Base-by-base conservation (phyloP, 2,329 filamentous ascomycete genomes). In the Rhynchosporium agropyri region DNA sequence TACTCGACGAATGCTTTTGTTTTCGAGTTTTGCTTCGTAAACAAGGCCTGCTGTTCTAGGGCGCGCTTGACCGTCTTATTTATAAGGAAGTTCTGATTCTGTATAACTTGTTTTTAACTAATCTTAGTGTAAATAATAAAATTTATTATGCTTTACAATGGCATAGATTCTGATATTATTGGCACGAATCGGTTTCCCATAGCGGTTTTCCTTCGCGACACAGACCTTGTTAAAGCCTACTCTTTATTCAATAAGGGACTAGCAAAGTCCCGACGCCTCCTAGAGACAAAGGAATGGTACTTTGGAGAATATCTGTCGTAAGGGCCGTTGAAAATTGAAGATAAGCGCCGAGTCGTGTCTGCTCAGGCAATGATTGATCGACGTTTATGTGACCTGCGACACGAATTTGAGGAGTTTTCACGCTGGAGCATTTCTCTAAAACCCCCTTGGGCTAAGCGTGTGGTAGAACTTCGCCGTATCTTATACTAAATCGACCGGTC, bases 221-320 rank as follows among this genome's bases (percentile, higher is more conserved):
- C 4, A 45, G 43, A 45, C 15, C 43, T 45, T n/a, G 7, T 45
- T n/a, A 45, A 45, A n/a, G 33, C 33, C 33, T 36, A 36, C 9
- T 9, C 33, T 36, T 36, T 36, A 36, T 36, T 36, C 33, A 36
- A 36, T 36, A 36, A 36, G 9, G 33, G 9, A 36, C 33, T 36
- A 36, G 33, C 33, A 36, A 36, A 36, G 33, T 36, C 9, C 33
- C 33, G 33, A 36, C 33, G 33, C 33, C 33, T 36, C 26, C 26
- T 4, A 12, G 15, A 43, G 15, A 43, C 40, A 43, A n/a, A 43
- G 40, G 40, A 13, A 43, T 63, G 13, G 33, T 63, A 63, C 57
- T 63, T 63, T 63, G 57, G 61, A 56, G 61, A 63, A 60, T 63
- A 60, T 38, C 45, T 60, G 38, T 63, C 57, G 28, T 50, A 63